These are phyloP conservation scores for Hyaloperonospora brassicae DNA, from an alignment of 352 stramenopile species.

Conservation along the genomic window DNA sequence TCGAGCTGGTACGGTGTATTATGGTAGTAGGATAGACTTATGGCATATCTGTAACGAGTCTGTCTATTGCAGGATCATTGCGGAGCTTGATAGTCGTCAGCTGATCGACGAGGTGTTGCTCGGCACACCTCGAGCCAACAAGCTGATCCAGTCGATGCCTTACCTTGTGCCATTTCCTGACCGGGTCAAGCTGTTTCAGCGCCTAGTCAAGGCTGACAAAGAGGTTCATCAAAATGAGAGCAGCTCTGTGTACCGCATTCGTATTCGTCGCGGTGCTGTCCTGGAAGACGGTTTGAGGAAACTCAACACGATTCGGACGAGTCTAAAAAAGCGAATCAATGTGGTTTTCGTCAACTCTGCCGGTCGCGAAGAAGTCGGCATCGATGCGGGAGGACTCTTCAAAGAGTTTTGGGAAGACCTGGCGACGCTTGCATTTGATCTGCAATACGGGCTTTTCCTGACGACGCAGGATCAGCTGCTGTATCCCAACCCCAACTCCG, in stretches of 20 bases:
- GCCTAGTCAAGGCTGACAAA: constrained; percentile 49
- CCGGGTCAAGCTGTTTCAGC: constrained; percentile 62
- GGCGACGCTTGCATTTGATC: constrained; percentile 87
- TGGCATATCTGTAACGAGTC: background rate
- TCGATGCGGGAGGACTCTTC: constrained; percentile 95
- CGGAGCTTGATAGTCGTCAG: constrained; percentile 44
- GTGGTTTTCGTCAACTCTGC: constrained; percentile 84
- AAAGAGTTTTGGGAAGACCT: constrained; percentile 96
- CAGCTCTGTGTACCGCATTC: constrained; percentile 43
- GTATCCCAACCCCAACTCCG: constrained; percentile 91
- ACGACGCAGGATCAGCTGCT: constrained; percentile 72
- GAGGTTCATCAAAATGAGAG: constrained; percentile 39
- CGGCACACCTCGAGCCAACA: constrained; percentile 45
- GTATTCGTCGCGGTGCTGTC: constrained; percentile 59
- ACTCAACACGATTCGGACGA: constrained; percentile 75
- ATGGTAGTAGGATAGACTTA: background rate
- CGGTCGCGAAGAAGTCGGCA: constrained; percentile 88
- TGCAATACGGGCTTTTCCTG: constrained; percentile 85
- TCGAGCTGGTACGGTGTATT: constrained; percentile 49
- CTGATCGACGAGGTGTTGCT: constrained; percentile 50
- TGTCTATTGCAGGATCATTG: constrained; percentile 34
- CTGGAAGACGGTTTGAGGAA: constrained; percentile 85
- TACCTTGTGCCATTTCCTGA: constrained; percentile 65
- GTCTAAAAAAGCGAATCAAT: constrained; percentile 83
- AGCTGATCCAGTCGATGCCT: constrained; percentile 65